Conservation (phyloP, 106 monocot genomes). For the Agapanthus africanus region DNA sequence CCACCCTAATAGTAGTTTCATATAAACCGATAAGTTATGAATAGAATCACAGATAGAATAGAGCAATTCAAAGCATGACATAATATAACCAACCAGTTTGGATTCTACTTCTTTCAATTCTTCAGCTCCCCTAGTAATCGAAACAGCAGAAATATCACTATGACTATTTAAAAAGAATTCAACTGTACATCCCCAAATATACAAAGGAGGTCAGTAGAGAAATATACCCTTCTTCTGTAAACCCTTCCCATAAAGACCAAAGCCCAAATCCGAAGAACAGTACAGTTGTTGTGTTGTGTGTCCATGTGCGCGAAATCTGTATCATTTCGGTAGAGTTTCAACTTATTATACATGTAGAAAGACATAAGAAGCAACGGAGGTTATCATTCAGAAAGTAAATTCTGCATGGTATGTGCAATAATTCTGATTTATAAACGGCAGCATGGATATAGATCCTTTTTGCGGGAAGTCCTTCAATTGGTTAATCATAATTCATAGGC, state of each 20-base stretch:
- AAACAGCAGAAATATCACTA: constrained; percentile 1
- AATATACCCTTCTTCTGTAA: constrained; percentile 65
- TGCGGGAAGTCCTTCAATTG: background rate
- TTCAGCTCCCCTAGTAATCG: constrained; percentile 55
- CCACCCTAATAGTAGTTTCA: no score
- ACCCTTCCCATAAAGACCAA: constrained; percentile 95
- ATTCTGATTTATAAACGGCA: no score
- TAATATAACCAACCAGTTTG: constrained; percentile 58
- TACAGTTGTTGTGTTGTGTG: constrained; percentile 77
- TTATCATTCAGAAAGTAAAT: background rate
- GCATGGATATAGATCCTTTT: no score
- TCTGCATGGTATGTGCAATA: background rate
- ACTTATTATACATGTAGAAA: background rate
- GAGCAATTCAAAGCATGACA: constrained; percentile 70
- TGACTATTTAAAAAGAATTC: background rate
- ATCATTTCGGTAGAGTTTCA: constrained; percentile 8
- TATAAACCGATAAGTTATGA: no score
- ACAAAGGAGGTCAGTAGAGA: background rate
- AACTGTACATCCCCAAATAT: background rate
- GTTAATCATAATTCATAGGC: background rate
- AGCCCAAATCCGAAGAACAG: constrained; percentile 88
- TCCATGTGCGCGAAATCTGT: constrained; percentile 93
- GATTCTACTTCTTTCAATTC: constrained; percentile 94
- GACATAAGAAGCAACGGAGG: background rate
- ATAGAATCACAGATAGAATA: no score